Conservation (phyloP, 768 basidiomycete genomes). For the Mycena chlorophos region DNA sequence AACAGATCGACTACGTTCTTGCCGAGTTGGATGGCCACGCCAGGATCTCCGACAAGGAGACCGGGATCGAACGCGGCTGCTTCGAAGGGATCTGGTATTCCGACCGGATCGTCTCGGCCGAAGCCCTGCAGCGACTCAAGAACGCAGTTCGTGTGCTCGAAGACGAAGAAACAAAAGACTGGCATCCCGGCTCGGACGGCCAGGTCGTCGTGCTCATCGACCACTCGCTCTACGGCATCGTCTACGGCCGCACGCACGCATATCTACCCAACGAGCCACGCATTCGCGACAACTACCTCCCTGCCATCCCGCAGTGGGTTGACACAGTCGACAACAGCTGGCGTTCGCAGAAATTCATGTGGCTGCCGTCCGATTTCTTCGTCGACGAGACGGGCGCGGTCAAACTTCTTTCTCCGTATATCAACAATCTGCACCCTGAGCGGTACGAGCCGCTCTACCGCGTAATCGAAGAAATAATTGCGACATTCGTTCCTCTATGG, state of each 20-base stretch:
- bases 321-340: neutral
- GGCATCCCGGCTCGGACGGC: constrained; percentile 29
- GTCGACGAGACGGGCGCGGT: constrained; percentile 8
- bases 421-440: constrained; percentile 14
- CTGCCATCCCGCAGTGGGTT: neutral
- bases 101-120: constrained; percentile 20
- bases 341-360: constrained; percentile 3
- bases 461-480: constrained; percentile 8
- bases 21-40: constrained; percentile 17
- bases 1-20: constrained; percentile 19
- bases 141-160: constrained; percentile 18
- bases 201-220: constrained; percentile 21
- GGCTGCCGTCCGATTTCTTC: constrained; percentile 13
- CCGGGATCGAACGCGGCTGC: constrained; percentile 20
- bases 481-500: constrained; percentile 9
- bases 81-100: constrained; percentile 23
- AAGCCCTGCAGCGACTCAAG: constrained; percentile 7
- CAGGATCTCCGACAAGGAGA: constrained; percentile 8
- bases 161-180: constrained; percentile 27
- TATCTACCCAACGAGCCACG: neutral
- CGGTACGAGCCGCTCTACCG: constrained; percentile 4
- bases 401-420: constrained; percentile 12
- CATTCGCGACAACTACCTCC: neutral
- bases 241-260: constrained; percentile 23
- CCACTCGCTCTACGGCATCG: constrained; percentile 23